Evolutionary conservation across 2,329 filamentous ascomycete species (phyloP), one percentile per base, ranked within the genome.

Genomic region (Exophiala sp.): DNA sequence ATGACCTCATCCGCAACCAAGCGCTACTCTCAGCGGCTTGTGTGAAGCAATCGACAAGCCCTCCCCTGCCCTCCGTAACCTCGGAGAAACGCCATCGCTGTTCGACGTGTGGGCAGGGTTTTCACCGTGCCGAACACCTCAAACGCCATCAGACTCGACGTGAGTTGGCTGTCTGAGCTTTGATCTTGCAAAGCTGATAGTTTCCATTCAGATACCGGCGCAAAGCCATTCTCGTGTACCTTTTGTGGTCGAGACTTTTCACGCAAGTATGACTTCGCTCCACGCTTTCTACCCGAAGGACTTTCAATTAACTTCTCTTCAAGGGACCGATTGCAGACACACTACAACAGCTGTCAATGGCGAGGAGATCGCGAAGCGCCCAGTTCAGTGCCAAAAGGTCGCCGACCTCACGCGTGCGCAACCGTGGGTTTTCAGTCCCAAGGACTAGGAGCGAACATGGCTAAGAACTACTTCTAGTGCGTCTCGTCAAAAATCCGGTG

Each of bases 401-500:
- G 74, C 59, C 64, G 73, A 33, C 72, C 72, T 47, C 74, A 76
- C 72, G 74, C 74, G 3, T 76, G 74, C 61, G 71, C 75, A 68
- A 74, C 73, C 33, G 74, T 71, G 64, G 62, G 68, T 32, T 12
- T 11, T 20, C 5, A 43, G 40, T 34, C n/a, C 24, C 7, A 8
- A 8, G 24, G 7, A 5, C 7, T 3, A 8, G 7, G 24, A 29
- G 24, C 7, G 24, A 29, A 29, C 24, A 29, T 29, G 24, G 24
- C 24, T 29, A 8, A 29, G 7, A 5, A 5, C 24, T 29, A 12
- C 5, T 24, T 29, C 21, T 42, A 76, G 74, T 76, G 74, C 58
- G 76, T 72, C 12, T 66, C 71, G 18, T 75, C 75, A 70, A 76
- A 76, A 55, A 67, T 76, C 14, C 74, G 74, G 10, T 76, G 74